These are phyloP conservation scores for Vachellia pachyceras DNA, from an alignment of 306 rosid species.

Conservation along the genomic window DNA sequence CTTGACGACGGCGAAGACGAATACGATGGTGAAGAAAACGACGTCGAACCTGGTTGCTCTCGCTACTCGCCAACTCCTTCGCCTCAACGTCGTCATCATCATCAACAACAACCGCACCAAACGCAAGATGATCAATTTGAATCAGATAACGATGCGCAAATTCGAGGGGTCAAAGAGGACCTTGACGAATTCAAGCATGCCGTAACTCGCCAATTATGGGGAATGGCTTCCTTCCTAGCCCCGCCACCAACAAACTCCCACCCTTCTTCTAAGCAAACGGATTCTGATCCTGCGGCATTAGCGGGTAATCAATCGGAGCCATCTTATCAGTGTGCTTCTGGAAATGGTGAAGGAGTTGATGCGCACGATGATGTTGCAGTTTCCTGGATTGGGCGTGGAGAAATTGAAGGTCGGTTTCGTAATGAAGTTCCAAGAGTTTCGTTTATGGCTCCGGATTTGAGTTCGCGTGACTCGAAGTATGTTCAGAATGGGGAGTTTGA, in stretches of 20 bases:
- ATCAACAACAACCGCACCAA: slow-evolving; percentile 25
- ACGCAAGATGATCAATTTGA: slow-evolving; percentile 27
- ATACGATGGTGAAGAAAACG: slow-evolving; percentile 38
- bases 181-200: slow-evolving; percentile 76
- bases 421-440: slow-evolving; percentile 6
- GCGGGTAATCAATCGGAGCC: slow-evolving; percentile 33
- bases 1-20: slow-evolving; percentile 42
- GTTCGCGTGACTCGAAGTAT: neutral
- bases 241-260: slow-evolving; percentile 57
- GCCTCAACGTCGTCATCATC: slow-evolving; percentile 18
- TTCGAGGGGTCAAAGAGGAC: slow-evolving; percentile 83
- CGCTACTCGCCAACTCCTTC: slow-evolving; percentile 45
- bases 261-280: slow-evolving; percentile 17
- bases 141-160: slow-evolving; percentile 51
- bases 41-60: slow-evolving; percentile 36
- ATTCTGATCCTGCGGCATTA: slow-evolving; percentile 7
- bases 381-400: slow-evolving; percentile 11
- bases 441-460: slow-evolving; percentile 31
- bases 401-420: neutral
- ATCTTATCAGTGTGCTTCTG: slow-evolving; percentile 34
- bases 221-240: slow-evolving; percentile 82
- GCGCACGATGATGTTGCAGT: slow-evolving; percentile 6
- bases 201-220: slow-evolving; percentile 92
- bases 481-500: slow-evolving; percentile 38
- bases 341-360: slow-evolving; percentile 17